phyloP scores from a whole-genome alignment of 441 rosid genomes.

The Syzygium syzygioides region DNA sequence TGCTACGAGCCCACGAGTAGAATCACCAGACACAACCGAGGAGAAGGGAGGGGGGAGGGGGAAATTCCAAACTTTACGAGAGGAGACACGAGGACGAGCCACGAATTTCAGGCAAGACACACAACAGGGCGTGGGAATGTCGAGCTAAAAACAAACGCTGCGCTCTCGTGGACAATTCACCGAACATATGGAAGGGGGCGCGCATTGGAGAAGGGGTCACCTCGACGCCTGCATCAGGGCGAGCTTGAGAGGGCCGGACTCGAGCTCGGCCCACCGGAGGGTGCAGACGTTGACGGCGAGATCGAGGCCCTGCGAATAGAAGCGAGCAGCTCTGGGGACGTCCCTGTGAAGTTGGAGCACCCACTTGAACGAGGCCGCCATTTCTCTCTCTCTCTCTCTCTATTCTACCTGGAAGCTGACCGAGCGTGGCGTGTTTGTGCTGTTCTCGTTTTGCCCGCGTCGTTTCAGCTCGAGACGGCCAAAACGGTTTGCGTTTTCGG shows the following conservation, averaged over 20 bases:
- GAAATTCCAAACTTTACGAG: background rate
- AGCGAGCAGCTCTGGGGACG: conserved; percentile 79
- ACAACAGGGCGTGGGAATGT: background rate
- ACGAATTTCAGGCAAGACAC: background rate
- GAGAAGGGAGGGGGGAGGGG: background rate
- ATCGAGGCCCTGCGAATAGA: conserved; percentile 80
- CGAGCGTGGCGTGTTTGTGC: background rate
- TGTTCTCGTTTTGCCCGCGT: background rate
- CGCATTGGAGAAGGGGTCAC: conserved; percentile 21
- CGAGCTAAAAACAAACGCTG: background rate
- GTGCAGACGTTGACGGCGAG: conserved; percentile 72
- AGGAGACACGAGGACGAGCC: background rate
- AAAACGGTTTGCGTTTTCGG: background rate
- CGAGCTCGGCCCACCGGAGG: conserved; percentile 83
- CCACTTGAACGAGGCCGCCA: conserved; percentile 73
- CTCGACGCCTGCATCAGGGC: conserved; percentile 67
- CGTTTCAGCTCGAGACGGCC: background rate
- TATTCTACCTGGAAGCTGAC: background rate
- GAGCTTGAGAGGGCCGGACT: conserved; percentile 71
- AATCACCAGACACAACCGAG: background rate
- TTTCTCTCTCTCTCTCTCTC: conserved; percentile 4
- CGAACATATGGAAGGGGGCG: conserved; percentile 17
- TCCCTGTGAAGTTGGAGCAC: conserved; percentile 86
- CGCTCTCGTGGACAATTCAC: conserved; percentile 22
- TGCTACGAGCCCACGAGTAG: background rate